Evolutionary conservation across 345 rosid genomes (phyloP), one percentile per base, ranked within the genome.

Genomic region (Aquilaria yunnanensis): DNA sequence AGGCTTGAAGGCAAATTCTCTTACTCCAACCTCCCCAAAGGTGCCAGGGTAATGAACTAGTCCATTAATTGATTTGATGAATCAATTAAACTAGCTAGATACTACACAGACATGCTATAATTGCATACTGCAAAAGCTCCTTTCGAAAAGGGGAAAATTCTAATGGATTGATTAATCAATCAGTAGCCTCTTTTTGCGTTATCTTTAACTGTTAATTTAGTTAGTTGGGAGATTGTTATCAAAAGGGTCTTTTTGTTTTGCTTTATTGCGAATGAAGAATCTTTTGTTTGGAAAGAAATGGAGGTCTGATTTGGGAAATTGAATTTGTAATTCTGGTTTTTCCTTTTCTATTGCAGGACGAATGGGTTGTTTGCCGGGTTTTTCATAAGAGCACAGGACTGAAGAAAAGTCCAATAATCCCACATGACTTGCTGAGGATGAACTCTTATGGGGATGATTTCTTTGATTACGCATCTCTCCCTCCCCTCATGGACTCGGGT

Each of bases 301-400:
- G 13, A 29, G 30, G 32, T 49, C 6, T 54, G 33, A 10, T 31
- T 10, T 62, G 6, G 43, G 23, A 23, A 23, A 23, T 23, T 23
- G 3, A n/a, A 13, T 33, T 51, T 47, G 30, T 51, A 66, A 2
- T 62, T 59, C 37, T 31, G 13, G 47, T 62, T 51, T 34, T 51
- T 69, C 13, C 23, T 0, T 23, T 23, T 51, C 62, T 61, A n/a
- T 74, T 70, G 30, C 84, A 94, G 99, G 95, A 86, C 72, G 99
- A 88, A 77, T 94, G 99, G 99, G 96, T 86, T 59, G 97, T 90
- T 55, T 70, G 96, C 79, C 82, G 99, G 89, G 83, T 94, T 81
- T 90, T 94, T 50, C 87, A 94, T 77, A 94, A 94, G 79, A 83
- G 70, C 70, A 69, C 72, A 1, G 86, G 87, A 46, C 54, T 76